These are phyloP conservation scores for Thelephora ganbajun DNA, from an alignment of 768 basidiomycete species.

Conservation along the genomic window DNA sequence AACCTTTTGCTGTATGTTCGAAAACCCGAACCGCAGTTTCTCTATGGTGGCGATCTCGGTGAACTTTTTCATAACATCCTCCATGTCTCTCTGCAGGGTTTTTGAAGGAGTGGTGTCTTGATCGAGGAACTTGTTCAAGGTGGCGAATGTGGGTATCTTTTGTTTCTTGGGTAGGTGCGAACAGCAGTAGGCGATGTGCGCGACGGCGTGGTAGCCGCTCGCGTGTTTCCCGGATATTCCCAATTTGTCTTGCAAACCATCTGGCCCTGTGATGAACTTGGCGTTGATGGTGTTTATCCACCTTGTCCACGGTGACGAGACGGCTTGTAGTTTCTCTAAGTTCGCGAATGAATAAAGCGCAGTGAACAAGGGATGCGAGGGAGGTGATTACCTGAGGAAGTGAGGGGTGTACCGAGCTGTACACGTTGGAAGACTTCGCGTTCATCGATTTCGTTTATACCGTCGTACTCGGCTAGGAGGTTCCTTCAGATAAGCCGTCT, in stretches of 20 bases:
- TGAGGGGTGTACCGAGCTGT: slow-evolving; percentile 64
- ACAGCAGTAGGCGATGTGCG: slow-evolving; percentile 56
- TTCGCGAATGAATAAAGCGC: not conserved
- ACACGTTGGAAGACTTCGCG: slow-evolving; percentile 77
- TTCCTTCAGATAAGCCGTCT: not conserved
- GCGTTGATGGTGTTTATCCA: slow-evolving; percentile 51
- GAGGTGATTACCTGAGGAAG: slow-evolving; percentile 43
- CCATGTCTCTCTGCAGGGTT: slow-evolving; percentile 40
- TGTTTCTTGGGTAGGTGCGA: slow-evolving; percentile 33
- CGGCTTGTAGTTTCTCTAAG: slow-evolving; percentile 63
- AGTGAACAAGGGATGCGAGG: not conserved
- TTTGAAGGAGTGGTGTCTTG: slow-evolving; percentile 23
- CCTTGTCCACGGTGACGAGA: slow-evolving; percentile 53
- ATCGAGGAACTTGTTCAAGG: slow-evolving; percentile 35
- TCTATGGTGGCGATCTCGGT: slow-evolving; percentile 33
- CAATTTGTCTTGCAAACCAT: slow-evolving; percentile 42
- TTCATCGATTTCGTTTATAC: slow-evolving; percentile 40
- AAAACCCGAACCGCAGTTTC: slow-evolving; percentile 33
- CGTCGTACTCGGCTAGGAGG: slow-evolving; percentile 50
- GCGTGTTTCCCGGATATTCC: slow-evolving; percentile 56
- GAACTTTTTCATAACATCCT: slow-evolving; percentile 37
- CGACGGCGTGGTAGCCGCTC: slow-evolving; percentile 65
- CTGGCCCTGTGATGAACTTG: slow-evolving; percentile 41
- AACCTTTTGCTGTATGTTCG: slow-evolving; percentile 39
- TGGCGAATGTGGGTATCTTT: slow-evolving; percentile 34